A percentile compares a stretch with the other conserved stretches of the same genome.
Conservation (phyloP, 352 stramenopile species). For the Phytophthora chlamydospora region DNA sequence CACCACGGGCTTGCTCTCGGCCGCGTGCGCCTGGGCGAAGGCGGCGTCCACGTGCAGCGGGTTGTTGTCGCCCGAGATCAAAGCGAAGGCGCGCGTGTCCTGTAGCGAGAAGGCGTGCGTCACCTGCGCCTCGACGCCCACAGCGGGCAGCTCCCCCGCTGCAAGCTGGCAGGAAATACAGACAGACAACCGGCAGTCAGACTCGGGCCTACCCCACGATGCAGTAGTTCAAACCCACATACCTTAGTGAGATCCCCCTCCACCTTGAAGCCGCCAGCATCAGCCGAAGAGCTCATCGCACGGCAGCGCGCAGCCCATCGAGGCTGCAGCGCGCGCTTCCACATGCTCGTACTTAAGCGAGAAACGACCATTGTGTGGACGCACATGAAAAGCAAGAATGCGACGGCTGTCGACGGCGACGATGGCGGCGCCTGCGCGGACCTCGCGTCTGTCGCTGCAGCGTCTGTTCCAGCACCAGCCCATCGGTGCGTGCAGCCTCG, state of each 20-base stretch:
- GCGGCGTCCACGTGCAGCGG: slow-evolving; percentile 73
- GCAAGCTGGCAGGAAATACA: slow-evolving; percentile 40
- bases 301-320: slow-evolving; percentile 5
- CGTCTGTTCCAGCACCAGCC: slow-evolving; percentile 42
- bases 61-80: slow-evolving; percentile 75
- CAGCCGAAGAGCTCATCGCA: slow-evolving; percentile 22
- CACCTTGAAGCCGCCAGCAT: slow-evolving; percentile 28
- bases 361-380: slow-evolving; percentile 16
- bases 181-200: neutral
- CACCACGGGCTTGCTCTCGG: slow-evolving; percentile 56
- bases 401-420: slow-evolving; percentile 38
- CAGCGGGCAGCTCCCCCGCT: slow-evolving; percentile 42
- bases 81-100: slow-evolving; percentile 69
- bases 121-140: slow-evolving; percentile 67
- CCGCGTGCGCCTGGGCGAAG: slow-evolving; percentile 35
- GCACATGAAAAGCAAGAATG: slow-evolving; percentile 29
- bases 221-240: slow-evolving; percentile 1
- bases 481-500: slow-evolving; percentile 34
- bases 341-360: slow-evolving; percentile 27
- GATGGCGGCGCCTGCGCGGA: slow-evolving; percentile 16
- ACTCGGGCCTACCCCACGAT: neutral
- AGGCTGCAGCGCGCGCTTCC: neutral
- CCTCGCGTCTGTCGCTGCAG: slow-evolving; percentile 34
- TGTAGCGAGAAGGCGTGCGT: slow-evolving; percentile 63
- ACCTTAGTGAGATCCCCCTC: slow-evolving; percentile 45